Percentiles rank a stretch among this genome's conserved stretches.
These are phyloP conservation scores for Kodamaea lidongshanica DNA, from an alignment of 805 yeast genomes.

Conservation along the genomic window DNA sequence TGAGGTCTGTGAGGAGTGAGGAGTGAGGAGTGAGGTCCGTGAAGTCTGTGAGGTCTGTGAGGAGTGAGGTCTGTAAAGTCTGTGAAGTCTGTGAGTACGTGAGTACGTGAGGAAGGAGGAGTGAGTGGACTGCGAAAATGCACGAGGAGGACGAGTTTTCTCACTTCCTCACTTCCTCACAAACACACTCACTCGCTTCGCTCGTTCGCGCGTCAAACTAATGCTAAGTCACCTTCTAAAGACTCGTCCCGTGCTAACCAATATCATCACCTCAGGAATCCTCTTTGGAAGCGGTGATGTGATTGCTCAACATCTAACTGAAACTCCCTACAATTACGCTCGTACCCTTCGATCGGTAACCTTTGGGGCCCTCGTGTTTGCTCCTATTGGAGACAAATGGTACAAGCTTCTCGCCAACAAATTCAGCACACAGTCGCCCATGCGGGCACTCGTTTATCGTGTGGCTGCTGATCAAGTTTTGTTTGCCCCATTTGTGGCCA, in stretches of 20 bases:
- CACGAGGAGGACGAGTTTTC: too few species aligned
- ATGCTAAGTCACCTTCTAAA: too few species aligned
- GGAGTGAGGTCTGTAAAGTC: too few species aligned
- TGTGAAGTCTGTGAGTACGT: too few species aligned
- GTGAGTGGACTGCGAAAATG: too few species aligned
- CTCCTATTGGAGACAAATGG: constrained; percentile 73
- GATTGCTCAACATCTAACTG: constrained; percentile 52
- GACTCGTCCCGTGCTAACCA: constrained; percentile 26
- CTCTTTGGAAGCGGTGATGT: constrained; percentile 72
- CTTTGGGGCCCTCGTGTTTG: constrained; percentile 70
- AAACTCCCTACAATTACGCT: constrained; percentile 37
- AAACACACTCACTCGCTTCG: too few species aligned
- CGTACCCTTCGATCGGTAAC: constrained; percentile 59
- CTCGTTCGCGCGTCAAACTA: too few species aligned
- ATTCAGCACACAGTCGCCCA: constrained; percentile 12
- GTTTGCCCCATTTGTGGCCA: constrained; percentile 70
- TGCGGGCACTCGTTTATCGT: constrained; percentile 20
- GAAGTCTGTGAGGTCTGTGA: too few species aligned
- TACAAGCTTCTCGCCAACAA: constrained; percentile 40
- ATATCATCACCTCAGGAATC: constrained; percentile 44
- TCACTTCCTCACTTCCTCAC: too few species aligned
- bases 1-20: too few species aligned
- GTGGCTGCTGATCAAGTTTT: constrained; percentile 65
- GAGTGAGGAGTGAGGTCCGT: too few species aligned
- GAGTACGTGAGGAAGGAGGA: too few species aligned